These are phyloP conservation scores for Cladophialophora exuberans DNA, from an alignment of 2,329 filamentous ascomycete species.

Conservation along the genomic window DNA sequence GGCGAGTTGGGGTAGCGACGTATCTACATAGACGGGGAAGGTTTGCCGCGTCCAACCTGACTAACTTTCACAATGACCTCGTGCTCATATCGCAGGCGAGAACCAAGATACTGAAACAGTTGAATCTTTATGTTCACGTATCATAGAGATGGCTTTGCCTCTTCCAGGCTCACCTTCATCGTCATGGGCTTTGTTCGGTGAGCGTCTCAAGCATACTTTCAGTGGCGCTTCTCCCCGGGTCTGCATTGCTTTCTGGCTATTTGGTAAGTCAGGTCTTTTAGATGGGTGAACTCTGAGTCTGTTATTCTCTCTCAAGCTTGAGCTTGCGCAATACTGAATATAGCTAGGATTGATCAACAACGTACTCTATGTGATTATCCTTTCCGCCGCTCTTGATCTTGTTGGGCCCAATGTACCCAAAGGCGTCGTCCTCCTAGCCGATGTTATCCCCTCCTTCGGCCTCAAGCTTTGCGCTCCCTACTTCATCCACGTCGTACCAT, in stretches of 20 bases:
- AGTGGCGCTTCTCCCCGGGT: slow-evolving; percentile 71
- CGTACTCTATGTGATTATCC: slow-evolving; percentile 95
- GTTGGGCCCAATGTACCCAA: slow-evolving; percentile 87
- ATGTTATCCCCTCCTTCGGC: slow-evolving; percentile 86
- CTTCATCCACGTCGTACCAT: slow-evolving; percentile 87
- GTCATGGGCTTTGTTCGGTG: slow-evolving; percentile 74
- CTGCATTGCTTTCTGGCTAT: slow-evolving; percentile 85
- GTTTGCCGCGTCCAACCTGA: too few species aligned
- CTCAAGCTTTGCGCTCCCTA: slow-evolving; percentile 90
- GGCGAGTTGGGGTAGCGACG: too few species aligned
- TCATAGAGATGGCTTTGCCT: slow-evolving; percentile 44
- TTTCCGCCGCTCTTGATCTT: slow-evolving; percentile 92
- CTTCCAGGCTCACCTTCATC: slow-evolving; percentile 63
- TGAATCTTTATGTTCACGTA: too few species aligned
- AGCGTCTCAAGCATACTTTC: slow-evolving; percentile 66
- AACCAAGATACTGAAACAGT: too few species aligned
- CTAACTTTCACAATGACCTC: background rate
- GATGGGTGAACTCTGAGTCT: background rate
- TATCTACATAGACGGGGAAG: too few species aligned
- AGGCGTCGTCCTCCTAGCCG: slow-evolving; percentile 87
- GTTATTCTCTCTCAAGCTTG: background rate
- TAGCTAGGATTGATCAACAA: slow-evolving; percentile 84
- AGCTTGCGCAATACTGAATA: background rate
- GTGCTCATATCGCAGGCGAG: too few species aligned
- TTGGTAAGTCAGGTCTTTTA: slow-evolving; percentile 65